phyloP scores from a whole-genome alignment of 2,329 filamentous ascomycete genomes.

The Lasiodiplodia sp. region DNA sequence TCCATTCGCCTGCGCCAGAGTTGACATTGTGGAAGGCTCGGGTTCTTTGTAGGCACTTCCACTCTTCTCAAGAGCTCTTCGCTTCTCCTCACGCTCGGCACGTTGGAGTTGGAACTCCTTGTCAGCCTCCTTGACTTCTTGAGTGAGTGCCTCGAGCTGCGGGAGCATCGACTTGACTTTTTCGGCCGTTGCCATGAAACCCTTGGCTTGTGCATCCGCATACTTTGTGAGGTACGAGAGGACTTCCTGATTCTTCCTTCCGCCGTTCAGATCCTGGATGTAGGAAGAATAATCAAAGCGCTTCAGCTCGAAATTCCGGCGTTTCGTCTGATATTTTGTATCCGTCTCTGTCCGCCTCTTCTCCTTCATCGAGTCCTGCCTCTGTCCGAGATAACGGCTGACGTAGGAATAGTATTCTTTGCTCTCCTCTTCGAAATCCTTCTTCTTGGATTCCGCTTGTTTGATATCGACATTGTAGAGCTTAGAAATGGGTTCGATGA shows the following conservation, averaged over 20 bases:
- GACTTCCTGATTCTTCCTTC: slow-evolving; percentile 97
- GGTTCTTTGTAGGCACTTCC: slow-evolving; percentile 59
- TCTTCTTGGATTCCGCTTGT: slow-evolving; percentile 93
- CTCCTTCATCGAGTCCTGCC: slow-evolving; percentile 93
- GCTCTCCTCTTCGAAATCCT: slow-evolving; percentile 98
- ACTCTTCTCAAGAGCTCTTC: slow-evolving; percentile 87
- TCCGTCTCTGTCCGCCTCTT: slow-evolving; percentile 97
- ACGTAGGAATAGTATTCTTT: slow-evolving; percentile 98
- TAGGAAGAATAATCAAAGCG: slow-evolving; percentile 99
- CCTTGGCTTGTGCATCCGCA: slow-evolving; percentile 86
- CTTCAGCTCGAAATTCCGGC: slow-evolving; percentile 94
- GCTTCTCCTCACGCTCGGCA: slow-evolving; percentile 94
- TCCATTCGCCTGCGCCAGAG: slow-evolving; percentile 37
- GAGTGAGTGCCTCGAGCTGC: slow-evolving; percentile 85
- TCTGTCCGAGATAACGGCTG: slow-evolving; percentile 92
- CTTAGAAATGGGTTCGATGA: slow-evolving; percentile 92
- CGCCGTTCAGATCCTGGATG: slow-evolving; percentile 98
- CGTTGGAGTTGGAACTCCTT: slow-evolving; percentile 96
- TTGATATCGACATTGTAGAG: slow-evolving; percentile 97
- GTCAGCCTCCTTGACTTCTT: slow-evolving; percentile 90
- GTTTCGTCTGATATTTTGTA: slow-evolving; percentile 93
- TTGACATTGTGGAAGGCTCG: slow-evolving; percentile 34
- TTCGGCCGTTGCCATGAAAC: slow-evolving; percentile 82
- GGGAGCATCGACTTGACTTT: slow-evolving; percentile 87
- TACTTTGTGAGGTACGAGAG: slow-evolving; percentile 93